These are phyloP conservation scores for Drosera spatulata DNA, from an alignment of 179 eudicot genomes.

Conservation along the genomic window DNA sequence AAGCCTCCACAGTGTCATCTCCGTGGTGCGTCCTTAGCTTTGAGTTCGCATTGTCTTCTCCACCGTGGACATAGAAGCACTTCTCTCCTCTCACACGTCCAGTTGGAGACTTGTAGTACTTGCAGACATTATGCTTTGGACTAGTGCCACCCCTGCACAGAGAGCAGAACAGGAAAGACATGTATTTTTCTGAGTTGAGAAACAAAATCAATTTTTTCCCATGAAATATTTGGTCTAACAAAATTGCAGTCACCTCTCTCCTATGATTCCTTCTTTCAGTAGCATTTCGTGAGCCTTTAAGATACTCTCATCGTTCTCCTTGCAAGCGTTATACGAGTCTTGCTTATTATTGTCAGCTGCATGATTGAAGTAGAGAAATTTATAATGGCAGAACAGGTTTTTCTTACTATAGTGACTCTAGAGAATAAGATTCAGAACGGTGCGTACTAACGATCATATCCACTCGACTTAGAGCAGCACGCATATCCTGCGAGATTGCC, in stretches of 20 bases:
- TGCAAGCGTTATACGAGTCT: slow-evolving; percentile 17
- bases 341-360: slow-evolving; percentile 22
- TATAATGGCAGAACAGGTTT: neutral
- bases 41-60: slow-evolving; percentile 13
- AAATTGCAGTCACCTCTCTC: slow-evolving; percentile 18
- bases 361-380: neutral
- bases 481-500: slow-evolving; percentile 39
- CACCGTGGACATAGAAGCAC: slow-evolving; percentile 26
- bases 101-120: slow-evolving; percentile 21
- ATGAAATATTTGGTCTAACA: neutral
- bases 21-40: slow-evolving; percentile 12
- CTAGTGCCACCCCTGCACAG: slow-evolving; percentile 16
- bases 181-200: neutral
- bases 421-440: neutral
- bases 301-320: slow-evolving; percentile 20
- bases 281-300: slow-evolving; percentile 17
- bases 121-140: slow-evolving; percentile 19
- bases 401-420: neutral
- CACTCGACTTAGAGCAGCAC: slow-evolving; percentile 19
- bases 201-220: neutral
- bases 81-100: slow-evolving; percentile 27
- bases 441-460: slow-evolving; percentile 27
- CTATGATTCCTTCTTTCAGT: slow-evolving; percentile 12
- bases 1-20: slow-evolving; percentile 16
- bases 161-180: slow-evolving; percentile 3